Percentiles rank a stretch among this genome's conserved stretches.
phyloP scores from a whole-genome alignment of 768 basidiomycete genomes.

The Ramaria rubella region DNA sequence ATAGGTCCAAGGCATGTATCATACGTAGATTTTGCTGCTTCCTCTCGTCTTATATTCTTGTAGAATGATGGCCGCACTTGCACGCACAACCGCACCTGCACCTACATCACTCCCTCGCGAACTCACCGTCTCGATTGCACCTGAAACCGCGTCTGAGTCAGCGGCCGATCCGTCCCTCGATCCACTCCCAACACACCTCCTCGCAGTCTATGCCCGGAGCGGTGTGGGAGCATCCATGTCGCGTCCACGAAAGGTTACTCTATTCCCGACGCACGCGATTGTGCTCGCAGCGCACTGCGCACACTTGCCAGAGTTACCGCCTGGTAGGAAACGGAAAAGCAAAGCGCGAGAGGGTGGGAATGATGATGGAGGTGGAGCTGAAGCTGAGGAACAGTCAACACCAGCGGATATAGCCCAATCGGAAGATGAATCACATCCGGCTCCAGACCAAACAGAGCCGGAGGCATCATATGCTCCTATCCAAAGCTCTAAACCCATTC shows the following conservation, averaged over 20 bases:
- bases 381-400: too few relatives aligned
- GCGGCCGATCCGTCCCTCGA: neutral
- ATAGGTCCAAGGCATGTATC: constrained; percentile 41
- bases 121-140: constrained; percentile 31
- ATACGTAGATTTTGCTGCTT: neutral
- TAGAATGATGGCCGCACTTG: neutral
- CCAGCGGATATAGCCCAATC: too few relatives aligned
- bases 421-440: too few relatives aligned
- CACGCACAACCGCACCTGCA: constrained; percentile 10
- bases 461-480: neutral
- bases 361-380: too few relatives aligned
- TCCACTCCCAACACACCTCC: constrained; percentile 45
- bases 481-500: neutral
- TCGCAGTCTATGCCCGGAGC: constrained; percentile 43
- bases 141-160: neutral
- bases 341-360: too few relatives aligned
- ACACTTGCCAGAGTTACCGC: too few relatives aligned
- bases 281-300: constrained; percentile 58
- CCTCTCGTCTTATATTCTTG: neutral
- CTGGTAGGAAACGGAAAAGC: too few relatives aligned
- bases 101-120: constrained; percentile 34
- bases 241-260: constrained; percentile 36
- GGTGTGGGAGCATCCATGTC: constrained; percentile 10
- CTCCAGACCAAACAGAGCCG: too few relatives aligned
- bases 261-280: constrained; percentile 59